Base-by-base conservation (phyloP, 192 early-diverging fungal species). In the Umbelopsis vinacea region DNA sequence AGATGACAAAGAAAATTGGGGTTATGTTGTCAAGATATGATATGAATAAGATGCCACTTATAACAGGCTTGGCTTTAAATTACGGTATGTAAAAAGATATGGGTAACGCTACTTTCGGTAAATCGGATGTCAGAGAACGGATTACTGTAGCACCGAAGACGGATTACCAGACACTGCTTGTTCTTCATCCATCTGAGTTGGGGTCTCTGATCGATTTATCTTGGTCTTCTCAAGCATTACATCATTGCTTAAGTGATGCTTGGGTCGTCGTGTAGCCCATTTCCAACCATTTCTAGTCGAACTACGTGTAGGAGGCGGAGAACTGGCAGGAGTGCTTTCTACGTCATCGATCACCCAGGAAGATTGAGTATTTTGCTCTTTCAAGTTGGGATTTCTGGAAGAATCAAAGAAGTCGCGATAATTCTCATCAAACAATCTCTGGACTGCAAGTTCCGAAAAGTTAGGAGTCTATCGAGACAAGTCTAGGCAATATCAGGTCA, bases 391-490 rank as follows among this genome's bases (percentile, higher is more conserved):
- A 63, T 63, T 63, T 37, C 57, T 63, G 17, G 57, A 29, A 14
- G 66, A 40, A 17, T 54, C 38, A 63, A 55, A 19, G 33, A 71
- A 54, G 50, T 55, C 71, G 17, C 33, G 68, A 11, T 66, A 46
- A 24, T 71, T 45, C 15, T 48, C 45, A 63, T 71, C 66, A 26
- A 71, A 54, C 46, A 40, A 47, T 29, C 71, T 67, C 38, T 48
- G 52, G 29, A 54, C 71, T 60, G 21, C 22, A 17, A 23, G 23
- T 33, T 19, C 3, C n/a, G n/a, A 50, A 10, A 50, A 50, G 48
- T 50, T 50, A 50, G 48, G 15, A 17, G 24, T 14, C 29, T 0
- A 7, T 37, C 0, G 29, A 29, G 38, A 19, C 26, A 8, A 12
- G 26, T 8, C 26, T 17, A 15, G 14, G 12, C 17, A 19, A 71